Evolutionary conservation across 2,329 filamentous ascomycete species (phyloP), one percentile per base, ranked within the genome.

Genomic region (Zymoseptoria tritici): DNA sequence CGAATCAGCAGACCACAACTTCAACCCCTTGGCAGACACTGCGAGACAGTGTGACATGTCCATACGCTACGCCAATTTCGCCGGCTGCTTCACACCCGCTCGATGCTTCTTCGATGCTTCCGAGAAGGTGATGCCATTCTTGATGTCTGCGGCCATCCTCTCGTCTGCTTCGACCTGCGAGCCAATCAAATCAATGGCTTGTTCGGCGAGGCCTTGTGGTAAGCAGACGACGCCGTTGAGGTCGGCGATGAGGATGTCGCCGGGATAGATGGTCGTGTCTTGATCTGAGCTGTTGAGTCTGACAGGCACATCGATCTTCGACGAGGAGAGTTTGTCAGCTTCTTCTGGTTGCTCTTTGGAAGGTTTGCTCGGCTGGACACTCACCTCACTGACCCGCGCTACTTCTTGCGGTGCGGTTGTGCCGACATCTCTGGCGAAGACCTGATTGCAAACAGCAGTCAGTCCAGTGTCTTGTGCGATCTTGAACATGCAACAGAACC

Each of bases 181-280:
- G n/a, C 63, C 64, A 21, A 71, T 70, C 24, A 70, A 62, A 8
- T 70, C 67, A 22, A 70, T 49, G 20, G 64, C 65, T 54, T 68
- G 62, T 52, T 67, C 66, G 1, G 66, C 69, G 6, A 70, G 57
- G 1, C 31, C 59, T 31, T 67, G 62, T 29, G 69, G 74, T 49
- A 75, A 54, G 60, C 69, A 70, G 1, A 76, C 73, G 4, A 76
- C 73, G 9, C 74, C 74, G 59, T 76, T 74, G 22, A 75, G 52
- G 60, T 76, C 74, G 1, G 66, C 74, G 19, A 75, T 70, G 9
- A 76, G 58, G 57, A 73, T 73, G 54, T 76, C 74, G 0, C 72
- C 74, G 2, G 73, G 73, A 11, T 68, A 51, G n/a, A 76, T 70
- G n/a, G 57, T 61, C 1, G 64, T 62, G 1, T 72, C 69, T 55